Evolutionary conservation across 2,329 filamentous ascomycete species (phyloP).

Genomic region (Aspergillus spinulosporus): DNA sequence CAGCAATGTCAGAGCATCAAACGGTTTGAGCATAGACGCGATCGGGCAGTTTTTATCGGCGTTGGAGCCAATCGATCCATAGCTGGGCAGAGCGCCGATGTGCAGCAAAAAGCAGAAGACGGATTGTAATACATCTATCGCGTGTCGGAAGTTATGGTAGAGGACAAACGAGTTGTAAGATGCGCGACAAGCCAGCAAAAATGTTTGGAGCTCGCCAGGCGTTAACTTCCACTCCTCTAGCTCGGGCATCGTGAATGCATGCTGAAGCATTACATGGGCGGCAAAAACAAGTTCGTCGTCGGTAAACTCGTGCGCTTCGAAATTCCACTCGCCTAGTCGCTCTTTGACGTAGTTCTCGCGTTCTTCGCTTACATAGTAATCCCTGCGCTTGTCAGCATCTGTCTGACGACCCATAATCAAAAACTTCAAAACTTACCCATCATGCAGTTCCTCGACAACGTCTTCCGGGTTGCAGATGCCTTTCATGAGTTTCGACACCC

Average conservation of each 20-base stretch:
- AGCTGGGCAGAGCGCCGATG: slow-evolving; percentile 73
- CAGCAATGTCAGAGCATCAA: slow-evolving; percentile 84
- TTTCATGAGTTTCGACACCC: slow-evolving; percentile 84
- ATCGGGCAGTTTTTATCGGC: slow-evolving; percentile 60
- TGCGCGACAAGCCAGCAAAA: slow-evolving; percentile 81
- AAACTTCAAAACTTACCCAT: slow-evolving; percentile 31
- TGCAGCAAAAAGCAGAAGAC: slow-evolving; percentile 85
- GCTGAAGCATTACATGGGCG: slow-evolving; percentile 84
- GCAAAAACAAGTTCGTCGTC: slow-evolving; percentile 89
- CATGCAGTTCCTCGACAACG: slow-evolving; percentile 61
- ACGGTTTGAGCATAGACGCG: slow-evolving; percentile 73
- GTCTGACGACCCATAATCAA: no score
- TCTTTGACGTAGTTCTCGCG: slow-evolving; percentile 66
- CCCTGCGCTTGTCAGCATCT: slow-evolving; percentile 22
- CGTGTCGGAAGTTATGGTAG: slow-evolving; percentile 98
- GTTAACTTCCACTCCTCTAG: slow-evolving; percentile 77
- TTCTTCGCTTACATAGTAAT: slow-evolving; percentile 67
- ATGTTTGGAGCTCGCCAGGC: slow-evolving; percentile 76
- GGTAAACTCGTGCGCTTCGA: slow-evolving; percentile 83
- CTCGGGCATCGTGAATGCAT: slow-evolving; percentile 79
- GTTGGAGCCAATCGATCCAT: slow-evolving; percentile 48
- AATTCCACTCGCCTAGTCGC: slow-evolving; percentile 77
- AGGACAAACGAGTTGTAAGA: slow-evolving; percentile 97
- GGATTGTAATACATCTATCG: slow-evolving; percentile 92
- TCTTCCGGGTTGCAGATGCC: slow-evolving; percentile 76